Evolutionary conservation across 331 rosid genomes (phyloP).

Genomic region (Telfairia occidentalis): DNA sequence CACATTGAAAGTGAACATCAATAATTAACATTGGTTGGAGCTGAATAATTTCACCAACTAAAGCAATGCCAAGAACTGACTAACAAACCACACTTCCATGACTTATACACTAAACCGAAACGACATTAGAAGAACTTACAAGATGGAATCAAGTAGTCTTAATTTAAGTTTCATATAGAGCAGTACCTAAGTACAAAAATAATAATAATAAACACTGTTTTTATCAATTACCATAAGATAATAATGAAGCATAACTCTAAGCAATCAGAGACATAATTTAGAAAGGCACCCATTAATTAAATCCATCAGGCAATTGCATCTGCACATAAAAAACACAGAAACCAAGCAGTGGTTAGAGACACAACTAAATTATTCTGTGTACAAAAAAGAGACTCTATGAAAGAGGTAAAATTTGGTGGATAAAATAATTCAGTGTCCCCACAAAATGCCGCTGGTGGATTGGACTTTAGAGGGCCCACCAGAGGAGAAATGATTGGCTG

Average conservation of each 20-base stretch:
- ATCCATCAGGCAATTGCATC: not conserved
- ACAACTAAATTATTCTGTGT: not conserved
- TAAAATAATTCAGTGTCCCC: not conserved
- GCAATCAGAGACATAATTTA: not conserved
- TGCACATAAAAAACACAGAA: not conserved
- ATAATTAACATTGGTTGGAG: not conserved
- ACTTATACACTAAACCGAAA: constrained; percentile 7
- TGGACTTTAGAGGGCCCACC: not conserved
- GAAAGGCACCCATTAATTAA: not conserved
- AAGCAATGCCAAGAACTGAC: not conserved
- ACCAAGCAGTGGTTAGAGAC: not conserved
- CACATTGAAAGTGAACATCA: not conserved
- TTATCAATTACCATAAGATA: not conserved
- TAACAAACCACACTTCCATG: not conserved
- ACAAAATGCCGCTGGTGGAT: not conserved
- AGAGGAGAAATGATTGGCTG: not conserved
- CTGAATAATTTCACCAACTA: not conserved
- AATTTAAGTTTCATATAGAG: not conserved
- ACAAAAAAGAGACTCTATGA: not conserved
- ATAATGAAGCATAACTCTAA: constrained; percentile 1
- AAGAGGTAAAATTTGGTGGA: not conserved
- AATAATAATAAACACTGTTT: not conserved
- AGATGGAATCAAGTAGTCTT: not conserved
- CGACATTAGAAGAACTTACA: not conserved
- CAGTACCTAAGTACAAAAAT: not conserved